These are phyloP conservation scores for Aspergillus sp. DNA, from an alignment of 2,329 filamentous ascomycete species.

Conservation along the genomic window DNA sequence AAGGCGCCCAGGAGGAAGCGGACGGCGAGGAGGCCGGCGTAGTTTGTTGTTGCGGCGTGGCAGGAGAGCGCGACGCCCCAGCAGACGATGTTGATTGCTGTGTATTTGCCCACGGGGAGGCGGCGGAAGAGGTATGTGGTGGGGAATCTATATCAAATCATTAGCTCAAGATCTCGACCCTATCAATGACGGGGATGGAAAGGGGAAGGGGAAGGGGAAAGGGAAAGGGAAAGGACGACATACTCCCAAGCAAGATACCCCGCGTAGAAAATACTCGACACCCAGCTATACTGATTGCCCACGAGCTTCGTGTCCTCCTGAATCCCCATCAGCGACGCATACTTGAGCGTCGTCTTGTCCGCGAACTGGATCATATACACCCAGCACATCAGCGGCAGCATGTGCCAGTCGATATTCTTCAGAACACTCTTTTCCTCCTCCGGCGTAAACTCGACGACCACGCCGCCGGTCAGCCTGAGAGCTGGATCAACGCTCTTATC, in stretches of 20 bases:
- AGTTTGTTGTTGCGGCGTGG: constrained; percentile 23
- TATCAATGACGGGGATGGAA: too few species aligned
- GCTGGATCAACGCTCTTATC: background rate
- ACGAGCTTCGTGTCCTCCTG: constrained; percentile 38
- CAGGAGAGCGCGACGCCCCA: constrained; percentile 29
- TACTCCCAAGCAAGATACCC: constrained; percentile 53
- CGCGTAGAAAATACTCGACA: constrained; percentile 45
- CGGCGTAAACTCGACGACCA: background rate
- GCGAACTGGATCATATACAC: constrained; percentile 11
- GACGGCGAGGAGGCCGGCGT: constrained; percentile 23
- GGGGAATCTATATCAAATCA: constrained; percentile 36
- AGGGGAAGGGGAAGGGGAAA: too few species aligned
- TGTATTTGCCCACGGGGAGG: constrained; percentile 54
- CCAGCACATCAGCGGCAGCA: constrained; percentile 14
- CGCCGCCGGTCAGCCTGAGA: background rate
- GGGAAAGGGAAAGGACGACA: too few species aligned
- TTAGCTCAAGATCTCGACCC: background rate
- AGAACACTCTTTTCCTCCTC: background rate
- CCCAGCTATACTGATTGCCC: constrained; percentile 53
- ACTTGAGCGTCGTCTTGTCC: constrained; percentile 16
- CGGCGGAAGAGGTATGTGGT: constrained; percentile 54
- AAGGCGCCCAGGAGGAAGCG: constrained; percentile 27
- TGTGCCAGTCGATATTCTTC: constrained; percentile 2
- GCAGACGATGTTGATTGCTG: constrained; percentile 40
- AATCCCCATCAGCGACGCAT: constrained; percentile 26